These are phyloP conservation scores for Aspergillus hancockii DNA, from an alignment of 495 filamentous ascomycete species.

Conservation along the genomic window DNA sequence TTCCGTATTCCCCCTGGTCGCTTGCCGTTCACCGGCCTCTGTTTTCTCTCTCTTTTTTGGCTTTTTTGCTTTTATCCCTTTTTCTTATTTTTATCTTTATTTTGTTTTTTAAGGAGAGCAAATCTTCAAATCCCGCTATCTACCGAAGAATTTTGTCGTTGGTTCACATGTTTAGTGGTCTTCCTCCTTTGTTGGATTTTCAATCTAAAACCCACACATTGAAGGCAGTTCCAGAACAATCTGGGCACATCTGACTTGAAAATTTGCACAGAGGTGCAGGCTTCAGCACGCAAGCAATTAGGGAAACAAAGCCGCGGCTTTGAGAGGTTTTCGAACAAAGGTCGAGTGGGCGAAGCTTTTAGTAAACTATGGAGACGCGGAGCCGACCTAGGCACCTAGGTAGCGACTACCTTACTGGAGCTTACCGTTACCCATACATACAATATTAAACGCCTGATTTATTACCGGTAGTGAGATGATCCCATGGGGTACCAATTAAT, in stretches of 20 bases:
- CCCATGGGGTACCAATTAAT: not conserved
- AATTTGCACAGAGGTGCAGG: not conserved
- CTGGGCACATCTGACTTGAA: not conserved
- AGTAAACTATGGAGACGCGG: conserved; percentile 12
- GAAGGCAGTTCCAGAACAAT: conserved; percentile 3
- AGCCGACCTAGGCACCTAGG: conserved; percentile 9
- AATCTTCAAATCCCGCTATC: not conserved
- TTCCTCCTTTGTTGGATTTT: not conserved
- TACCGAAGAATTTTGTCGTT: not conserved
- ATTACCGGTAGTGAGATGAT: not conserved
- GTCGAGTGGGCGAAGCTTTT: conserved; percentile 19
- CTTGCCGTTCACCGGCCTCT: conserved; percentile 18
- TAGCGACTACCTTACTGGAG: not conserved
- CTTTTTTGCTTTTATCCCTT: not conserved
- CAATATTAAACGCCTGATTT: not conserved
- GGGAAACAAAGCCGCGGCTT: conserved; percentile 4
- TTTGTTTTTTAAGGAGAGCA: not conserved
- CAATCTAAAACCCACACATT: not conserved
- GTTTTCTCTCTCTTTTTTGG: conserved; percentile 3
- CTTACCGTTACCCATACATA: not conserved
- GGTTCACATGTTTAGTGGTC: not conserved
- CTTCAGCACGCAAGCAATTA: conserved; percentile 2
- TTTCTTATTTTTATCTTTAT: not conserved
- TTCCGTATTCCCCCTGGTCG: conserved; percentile 16
- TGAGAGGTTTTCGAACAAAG: conserved; percentile 4